phyloP scores from a whole-genome alignment of 1,284 basidiomycete genomes.

The Leccinum cinnamomeum region DNA sequence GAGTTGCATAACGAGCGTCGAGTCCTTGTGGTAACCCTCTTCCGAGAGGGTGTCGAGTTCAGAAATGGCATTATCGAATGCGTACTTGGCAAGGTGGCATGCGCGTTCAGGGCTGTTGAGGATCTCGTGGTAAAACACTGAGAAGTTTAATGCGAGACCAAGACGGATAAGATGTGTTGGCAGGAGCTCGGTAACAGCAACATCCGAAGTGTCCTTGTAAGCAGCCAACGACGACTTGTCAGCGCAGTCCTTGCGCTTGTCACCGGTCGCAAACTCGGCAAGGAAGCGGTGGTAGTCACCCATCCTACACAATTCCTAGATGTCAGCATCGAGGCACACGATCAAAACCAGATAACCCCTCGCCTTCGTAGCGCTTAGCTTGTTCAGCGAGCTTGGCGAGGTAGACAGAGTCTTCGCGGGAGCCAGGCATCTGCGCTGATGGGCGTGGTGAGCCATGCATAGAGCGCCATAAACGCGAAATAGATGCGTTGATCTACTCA shows the following conservation, averaged over 20 bases:
- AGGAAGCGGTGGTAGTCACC: conserved; percentile 99
- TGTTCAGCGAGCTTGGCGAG: conserved; percentile 99
- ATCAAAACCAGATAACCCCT: conserved; percentile 30
- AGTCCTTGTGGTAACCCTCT: conserved; percentile 97
- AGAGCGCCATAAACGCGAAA: conserved; percentile 20
- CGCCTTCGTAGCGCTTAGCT: conserved; percentile 97
- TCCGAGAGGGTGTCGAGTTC: conserved; percentile 42
- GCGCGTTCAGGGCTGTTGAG: too few relatives aligned
- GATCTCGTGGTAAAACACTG: too few relatives aligned
- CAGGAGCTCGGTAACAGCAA: too few relatives aligned
- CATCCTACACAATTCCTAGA: conserved; percentile 66
- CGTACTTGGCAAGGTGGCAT: too few relatives aligned
- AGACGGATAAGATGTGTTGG: too few relatives aligned
- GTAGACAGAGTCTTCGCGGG: conserved; percentile 97
- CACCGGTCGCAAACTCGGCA: conserved; percentile 98
- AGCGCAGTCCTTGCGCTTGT: conserved; percentile 97
- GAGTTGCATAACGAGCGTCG: conserved; percentile 98
- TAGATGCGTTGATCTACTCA: conserved; percentile 35
- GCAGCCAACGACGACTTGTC: conserved; percentile 73
- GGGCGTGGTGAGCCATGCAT: conserved; percentile 27
- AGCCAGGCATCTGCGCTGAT: conserved; percentile 69
- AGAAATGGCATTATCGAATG: too few relatives aligned
- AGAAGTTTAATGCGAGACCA: too few relatives aligned
- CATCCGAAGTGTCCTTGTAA: too few relatives aligned
- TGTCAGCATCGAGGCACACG: conserved; percentile 13